A percentile compares a stretch with the other conserved stretches of the same genome.
phyloP scores from a whole-genome alignment of 371 early-diverging fungal species.

The Zopfochytrium polystomum region DNA sequence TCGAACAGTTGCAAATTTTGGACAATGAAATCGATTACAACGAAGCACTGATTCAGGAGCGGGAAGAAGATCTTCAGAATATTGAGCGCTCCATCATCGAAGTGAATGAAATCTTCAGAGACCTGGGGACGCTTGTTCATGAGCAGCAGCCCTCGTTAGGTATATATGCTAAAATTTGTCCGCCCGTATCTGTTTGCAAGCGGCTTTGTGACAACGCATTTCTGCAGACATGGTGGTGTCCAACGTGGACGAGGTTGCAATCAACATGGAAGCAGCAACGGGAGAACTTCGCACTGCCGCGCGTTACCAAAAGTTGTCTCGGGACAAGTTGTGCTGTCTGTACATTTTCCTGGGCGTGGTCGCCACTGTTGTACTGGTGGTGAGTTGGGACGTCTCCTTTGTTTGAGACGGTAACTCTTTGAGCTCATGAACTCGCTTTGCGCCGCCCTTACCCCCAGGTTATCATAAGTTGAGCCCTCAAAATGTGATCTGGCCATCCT shows the following conservation, averaged over 20 bases:
- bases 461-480: too few relatives aligned
- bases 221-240: constrained; percentile 78
- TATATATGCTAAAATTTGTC: too few relatives aligned
- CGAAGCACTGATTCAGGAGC: constrained; percentile 84
- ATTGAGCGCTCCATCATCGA: constrained; percentile 86
- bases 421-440: too few relatives aligned
- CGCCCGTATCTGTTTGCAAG: too few relatives aligned
- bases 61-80: constrained; percentile 88
- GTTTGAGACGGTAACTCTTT: too few relatives aligned
- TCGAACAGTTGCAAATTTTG: constrained; percentile 64
- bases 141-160: constrained; percentile 92
- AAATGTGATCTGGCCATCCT: too few relatives aligned
- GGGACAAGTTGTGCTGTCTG: constrained; percentile 74
- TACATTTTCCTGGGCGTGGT: constrained; percentile 61
- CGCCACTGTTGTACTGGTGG: constrained; percentile 51
- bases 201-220: too few relatives aligned
- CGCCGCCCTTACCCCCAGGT: too few relatives aligned
- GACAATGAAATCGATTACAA: constrained; percentile 92
- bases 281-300: constrained; percentile 77
- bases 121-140: constrained; percentile 90
- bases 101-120: too few relatives aligned
- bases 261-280: constrained; percentile 74
- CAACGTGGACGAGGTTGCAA: constrained; percentile 77
- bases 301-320: constrained; percentile 73
- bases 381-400: constrained; percentile 7